Percentiles rank a stretch among this genome's conserved stretches.
phyloP scores from a whole-genome alignment of 768 basidiomycete species.

The Trametes sanguinea region DNA sequence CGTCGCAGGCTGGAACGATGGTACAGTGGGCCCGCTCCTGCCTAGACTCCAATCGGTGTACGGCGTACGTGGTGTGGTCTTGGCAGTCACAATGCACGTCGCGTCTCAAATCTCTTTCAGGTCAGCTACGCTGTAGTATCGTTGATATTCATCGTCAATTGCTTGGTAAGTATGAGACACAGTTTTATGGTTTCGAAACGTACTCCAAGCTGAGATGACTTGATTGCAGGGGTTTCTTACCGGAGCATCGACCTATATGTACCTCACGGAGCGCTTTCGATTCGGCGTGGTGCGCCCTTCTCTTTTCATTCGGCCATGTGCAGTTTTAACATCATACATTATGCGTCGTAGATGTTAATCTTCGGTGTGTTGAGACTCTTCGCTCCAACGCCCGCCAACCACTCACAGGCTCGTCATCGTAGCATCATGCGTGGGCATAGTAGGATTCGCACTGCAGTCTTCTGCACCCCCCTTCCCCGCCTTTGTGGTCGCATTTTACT shows the following conservation, averaged over 20 bases:
- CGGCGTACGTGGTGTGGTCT: constrained; percentile 32
- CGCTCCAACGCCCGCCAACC: no score
- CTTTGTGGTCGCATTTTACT: constrained; percentile 49
- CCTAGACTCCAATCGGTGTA: constrained; percentile 65
- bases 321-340: neutral
- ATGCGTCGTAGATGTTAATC: constrained; percentile 3
- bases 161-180: constrained; percentile 34
- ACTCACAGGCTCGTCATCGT: neutral
- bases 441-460: constrained; percentile 55
- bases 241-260: constrained; percentile 49
- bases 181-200: no score
- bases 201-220: no score
- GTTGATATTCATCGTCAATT: constrained; percentile 55
- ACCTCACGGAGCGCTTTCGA: constrained; percentile 43
- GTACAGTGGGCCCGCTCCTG: constrained; percentile 69
- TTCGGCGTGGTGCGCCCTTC: constrained; percentile 43
- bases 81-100: neutral
- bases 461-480: constrained; percentile 64
- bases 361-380: neutral
- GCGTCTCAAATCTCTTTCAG: constrained; percentile 26
- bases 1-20: constrained; percentile 77
- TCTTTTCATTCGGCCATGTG: neutral
- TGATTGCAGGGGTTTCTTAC: constrained; percentile 43
- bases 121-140: constrained; percentile 56
- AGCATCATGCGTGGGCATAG: constrained; percentile 54